Conservation (phyloP, 768 basidiomycete species). For the Termitomyces sp. region DNA sequence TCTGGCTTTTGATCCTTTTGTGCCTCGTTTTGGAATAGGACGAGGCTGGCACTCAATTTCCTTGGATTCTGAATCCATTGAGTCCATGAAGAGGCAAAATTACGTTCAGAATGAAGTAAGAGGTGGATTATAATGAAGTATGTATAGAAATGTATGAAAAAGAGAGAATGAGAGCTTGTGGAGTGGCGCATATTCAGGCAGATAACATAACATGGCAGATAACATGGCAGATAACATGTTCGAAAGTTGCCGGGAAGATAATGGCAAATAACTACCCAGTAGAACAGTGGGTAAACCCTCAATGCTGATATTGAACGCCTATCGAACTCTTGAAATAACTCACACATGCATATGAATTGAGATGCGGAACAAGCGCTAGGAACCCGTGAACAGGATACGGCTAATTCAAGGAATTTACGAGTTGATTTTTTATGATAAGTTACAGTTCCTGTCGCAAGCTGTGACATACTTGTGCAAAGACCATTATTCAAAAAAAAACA, state of each 20-base stretch:
- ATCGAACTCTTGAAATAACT: too few species aligned
- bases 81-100: not conserved
- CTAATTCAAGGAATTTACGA: too few species aligned
- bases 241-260: too few species aligned
- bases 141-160: not conserved
- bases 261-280: not conserved
- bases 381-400: too few species aligned
- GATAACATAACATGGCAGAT: not conserved
- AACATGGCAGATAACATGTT: not conserved
- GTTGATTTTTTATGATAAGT: too few species aligned
- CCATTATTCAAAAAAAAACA: too few species aligned
- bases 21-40: not conserved
- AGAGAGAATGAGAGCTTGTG: not conserved
- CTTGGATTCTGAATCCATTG: not conserved
- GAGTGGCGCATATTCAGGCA: not conserved
- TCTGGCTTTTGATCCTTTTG: not conserved
- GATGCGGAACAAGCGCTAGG: too few species aligned
- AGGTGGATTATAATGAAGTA: not conserved
- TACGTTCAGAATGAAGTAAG: not conserved
- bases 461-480: too few species aligned
- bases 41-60: not conserved
- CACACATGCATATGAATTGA: too few species aligned
- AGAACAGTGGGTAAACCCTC: not conserved
- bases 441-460: too few species aligned
- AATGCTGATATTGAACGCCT: too few species aligned